Evolutionary conservation across 2,329 filamentous ascomycete species (phyloP), one percentile per base, ranked within the genome.

Genomic region (Fusarium camptoceras): DNA sequence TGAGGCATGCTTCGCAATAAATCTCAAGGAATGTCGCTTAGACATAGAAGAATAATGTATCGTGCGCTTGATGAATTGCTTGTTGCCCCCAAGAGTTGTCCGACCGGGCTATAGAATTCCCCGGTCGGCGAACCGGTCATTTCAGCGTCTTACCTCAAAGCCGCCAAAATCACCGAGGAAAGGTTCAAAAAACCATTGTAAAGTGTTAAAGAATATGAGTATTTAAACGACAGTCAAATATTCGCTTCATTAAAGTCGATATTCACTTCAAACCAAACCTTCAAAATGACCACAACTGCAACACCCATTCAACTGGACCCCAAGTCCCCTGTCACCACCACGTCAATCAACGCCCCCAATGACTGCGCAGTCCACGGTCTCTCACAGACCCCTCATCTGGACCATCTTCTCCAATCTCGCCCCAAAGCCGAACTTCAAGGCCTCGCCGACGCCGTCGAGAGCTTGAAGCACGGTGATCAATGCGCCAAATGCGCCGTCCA

Each of bases 401-500:
- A 69, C 16, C 22, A 27, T 3, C 58, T 69, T 51, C 61, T 70
- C 15, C 66, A 66, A 44, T 43, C 39, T 16, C 50, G 60, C 12
- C 27, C 50, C 22, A 49, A 47, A 34, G 39, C 51, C 7, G 66
- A 69, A 24, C 18, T 67, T 6, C 56, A 50, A 46, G 25, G 16
- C 34, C 66, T 69, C 22, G 51, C 43, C 20, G 27, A 48, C 14
- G 61, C 44, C 4, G 15, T 67, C 4, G 28, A 70, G 9, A 42
- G 18, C 30, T 34, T 70, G 15, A 44, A 20, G 2, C 39, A 51
- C 30, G 66, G 39, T 18, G 50, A 67, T 18, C 43, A 51, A 24
- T 69, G 66, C 44, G 61, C 56, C 43, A 70, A 70, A 55, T 69
- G 61, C 9, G 55, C 55, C 5, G 51, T 69, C 4, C 55, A 62